Evolutionary conservation across 164 flowering plant genomes (phyloP).

Genomic region (Magnolia sinica): DNA sequence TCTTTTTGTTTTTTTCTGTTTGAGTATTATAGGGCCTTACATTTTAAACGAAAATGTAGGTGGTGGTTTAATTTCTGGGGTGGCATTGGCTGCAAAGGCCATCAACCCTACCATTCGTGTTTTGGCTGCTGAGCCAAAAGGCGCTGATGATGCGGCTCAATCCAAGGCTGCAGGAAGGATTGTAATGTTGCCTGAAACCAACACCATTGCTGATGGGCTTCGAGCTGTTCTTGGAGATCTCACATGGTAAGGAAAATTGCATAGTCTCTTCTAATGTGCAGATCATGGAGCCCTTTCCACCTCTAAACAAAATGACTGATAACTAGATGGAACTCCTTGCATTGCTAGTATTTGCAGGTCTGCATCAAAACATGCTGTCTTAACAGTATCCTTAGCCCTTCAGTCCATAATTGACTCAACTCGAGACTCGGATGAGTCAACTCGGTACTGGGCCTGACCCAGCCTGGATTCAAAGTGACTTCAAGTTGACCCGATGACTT

Average conservation of each 20-base stretch:
- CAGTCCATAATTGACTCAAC: too few relatives aligned
- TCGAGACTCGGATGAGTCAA: too few relatives aligned
- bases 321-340: neutral
- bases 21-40: neutral
- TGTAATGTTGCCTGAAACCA: constrained; percentile 54
- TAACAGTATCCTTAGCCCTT: too few relatives aligned
- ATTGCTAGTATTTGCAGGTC: too few relatives aligned
- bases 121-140: constrained; percentile 86
- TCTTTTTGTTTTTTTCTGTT: neutral
- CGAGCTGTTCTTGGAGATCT: constrained; percentile 82
- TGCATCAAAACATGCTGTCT: too few relatives aligned
- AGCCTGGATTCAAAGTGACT: too few relatives aligned
- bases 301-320: neutral
- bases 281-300: neutral
- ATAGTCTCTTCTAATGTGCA: neutral
- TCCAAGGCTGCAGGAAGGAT: constrained; percentile 79
- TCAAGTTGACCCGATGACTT: too few relatives aligned
- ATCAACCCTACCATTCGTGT: constrained; percentile 73
- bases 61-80: constrained; percentile 90
- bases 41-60: constrained; percentile 37
- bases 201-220: constrained; percentile 90
- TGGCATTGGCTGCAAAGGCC: constrained; percentile 86
- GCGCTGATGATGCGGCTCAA: constrained; percentile 89
- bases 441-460: too few relatives aligned
- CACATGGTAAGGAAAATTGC: constrained; percentile 57